Percentiles rank a stretch among this genome's conserved stretches.
phyloP scores from a whole-genome alignment of 352 stramenopile genomes.

The Phytophthora sp. region DNA sequence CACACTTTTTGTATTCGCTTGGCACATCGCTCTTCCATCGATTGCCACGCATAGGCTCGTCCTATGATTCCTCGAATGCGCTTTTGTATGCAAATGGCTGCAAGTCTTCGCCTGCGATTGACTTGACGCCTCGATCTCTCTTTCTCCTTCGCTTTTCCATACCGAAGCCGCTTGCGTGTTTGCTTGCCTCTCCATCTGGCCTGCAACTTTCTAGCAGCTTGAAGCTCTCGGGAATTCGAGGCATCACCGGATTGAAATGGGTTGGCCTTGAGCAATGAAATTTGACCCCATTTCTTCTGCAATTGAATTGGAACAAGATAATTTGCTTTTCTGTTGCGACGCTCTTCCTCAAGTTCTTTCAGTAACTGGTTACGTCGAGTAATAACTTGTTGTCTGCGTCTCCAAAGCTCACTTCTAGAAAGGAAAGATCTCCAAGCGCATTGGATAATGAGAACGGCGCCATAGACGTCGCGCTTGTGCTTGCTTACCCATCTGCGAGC shows the following conservation, averaged over 20 bases:
- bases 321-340: slow-evolving; percentile 28
- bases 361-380: slow-evolving; percentile 27
- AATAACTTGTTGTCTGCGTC: slow-evolving; percentile 3
- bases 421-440: slow-evolving; percentile 55
- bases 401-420: slow-evolving; percentile 27
- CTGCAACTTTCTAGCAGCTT: slow-evolving; percentile 53
- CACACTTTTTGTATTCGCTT: slow-evolving; percentile 60
- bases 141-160: slow-evolving; percentile 44
- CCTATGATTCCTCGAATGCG: slow-evolving; percentile 59
- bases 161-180: slow-evolving; percentile 47
- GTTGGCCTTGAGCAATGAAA: slow-evolving; percentile 21
- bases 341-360: slow-evolving; percentile 34
- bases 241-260: slow-evolving; percentile 5
- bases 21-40: slow-evolving; percentile 48
- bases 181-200: slow-evolving; percentile 55
- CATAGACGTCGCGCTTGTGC: slow-evolving; percentile 32
- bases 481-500: slow-evolving; percentile 35
- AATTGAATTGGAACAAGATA: slow-evolving; percentile 22
- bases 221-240: slow-evolving; percentile 20
- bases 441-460: slow-evolving; percentile 47
- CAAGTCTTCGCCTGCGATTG: slow-evolving; percentile 37
- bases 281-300: slow-evolving; percentile 38
- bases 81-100: slow-evolving; percentile 65
- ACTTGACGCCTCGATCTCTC: slow-evolving; percentile 40
- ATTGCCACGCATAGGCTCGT: slow-evolving; percentile 42